phyloP scores from a whole-genome alignment of 73 alveolate genomes.

The Paramecium primaurelia region DNA sequence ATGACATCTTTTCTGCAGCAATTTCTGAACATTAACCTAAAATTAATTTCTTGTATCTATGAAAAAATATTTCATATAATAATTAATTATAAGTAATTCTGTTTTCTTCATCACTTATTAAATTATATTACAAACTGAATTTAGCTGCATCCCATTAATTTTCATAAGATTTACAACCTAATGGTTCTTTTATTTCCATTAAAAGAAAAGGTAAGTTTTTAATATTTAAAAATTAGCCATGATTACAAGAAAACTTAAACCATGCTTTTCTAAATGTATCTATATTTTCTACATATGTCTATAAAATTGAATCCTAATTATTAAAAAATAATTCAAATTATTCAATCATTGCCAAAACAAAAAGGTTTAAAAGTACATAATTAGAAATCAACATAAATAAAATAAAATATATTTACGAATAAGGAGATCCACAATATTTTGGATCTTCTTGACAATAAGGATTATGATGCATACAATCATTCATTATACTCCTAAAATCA shows the following conservation, averaged over 20 bases:
- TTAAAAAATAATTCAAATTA: not conserved
- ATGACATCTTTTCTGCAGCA: not conserved
- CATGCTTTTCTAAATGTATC: not conserved
- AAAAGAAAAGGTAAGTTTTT: not conserved
- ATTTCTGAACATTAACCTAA: not conserved
- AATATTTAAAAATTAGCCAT: not conserved
- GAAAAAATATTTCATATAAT: not conserved
- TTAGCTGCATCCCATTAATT: constrained; percentile 41
- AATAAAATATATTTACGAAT: not conserved
- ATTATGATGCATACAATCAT: not conserved
- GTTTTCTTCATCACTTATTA: not conserved
- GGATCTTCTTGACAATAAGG: constrained; percentile 14
- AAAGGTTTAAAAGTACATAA: not conserved
- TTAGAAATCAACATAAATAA: not conserved
- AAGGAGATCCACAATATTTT: constrained; percentile 28
- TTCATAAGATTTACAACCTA: not conserved
- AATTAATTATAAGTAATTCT: not conserved
- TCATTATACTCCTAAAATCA: constrained; percentile 27
- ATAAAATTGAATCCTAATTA: not conserved
- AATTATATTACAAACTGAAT: not conserved
- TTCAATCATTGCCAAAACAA: constrained; percentile 26
- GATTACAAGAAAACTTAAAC: constrained; percentile 14
- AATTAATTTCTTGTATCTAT: not conserved
- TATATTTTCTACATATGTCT: not conserved
- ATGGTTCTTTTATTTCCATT: not conserved